Base-by-base conservation (phyloP, 2,329 filamentous ascomycete species). In the Hortaea sp. region DNA sequence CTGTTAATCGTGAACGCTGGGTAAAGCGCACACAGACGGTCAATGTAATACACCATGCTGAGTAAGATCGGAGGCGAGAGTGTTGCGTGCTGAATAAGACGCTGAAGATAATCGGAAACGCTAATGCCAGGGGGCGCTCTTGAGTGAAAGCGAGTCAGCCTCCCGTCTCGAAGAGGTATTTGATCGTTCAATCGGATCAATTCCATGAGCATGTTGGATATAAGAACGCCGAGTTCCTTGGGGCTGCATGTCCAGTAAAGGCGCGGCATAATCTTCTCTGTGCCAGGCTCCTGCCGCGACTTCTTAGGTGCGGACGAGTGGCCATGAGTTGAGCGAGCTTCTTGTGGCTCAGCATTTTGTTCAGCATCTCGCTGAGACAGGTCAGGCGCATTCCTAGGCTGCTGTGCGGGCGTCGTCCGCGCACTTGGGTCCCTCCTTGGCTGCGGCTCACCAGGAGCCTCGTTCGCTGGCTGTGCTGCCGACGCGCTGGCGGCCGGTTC, bases 1-100 rank as follows among this genome's bases (percentile, higher is more conserved):
- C 88, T 95, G 63, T 89, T 95, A 57, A 98, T 94, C 29, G 89
- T 95, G 65, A 98, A 98, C 41, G 90, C 85, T 3, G 87, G 85
- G 63, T 95, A 98, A 49, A 94, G 74, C 7, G 86, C 83, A 66
- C 90, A 98, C 20, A 98, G 76, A 30, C 88, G 83, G 68, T 98
- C 92, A 59, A 98, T 97, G 61, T 97, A 98, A 63, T 94, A 98
- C 47, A 98, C 92, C 88, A 98, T 97, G 57, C 89, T 92, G 32
- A 98, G 78, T n/a, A 98, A 75, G 43, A 98, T 84, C 0, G 92
- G 90, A 9, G 92, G 89, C 5, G 88, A 88, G 3, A 98, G 75
- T 0, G 90, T 95, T 28, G 92, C 92, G 64, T 98, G 92, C 49
- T 88, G 88, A 27, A 94, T 92, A 48, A 98, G 75, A 52, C 92